A percentile compares a stretch with the other conserved stretches of the same genome.
phyloP scores from a whole-genome alignment of 352 stramenopile genomes.

The Phytophthora fragariaefolia region DNA sequence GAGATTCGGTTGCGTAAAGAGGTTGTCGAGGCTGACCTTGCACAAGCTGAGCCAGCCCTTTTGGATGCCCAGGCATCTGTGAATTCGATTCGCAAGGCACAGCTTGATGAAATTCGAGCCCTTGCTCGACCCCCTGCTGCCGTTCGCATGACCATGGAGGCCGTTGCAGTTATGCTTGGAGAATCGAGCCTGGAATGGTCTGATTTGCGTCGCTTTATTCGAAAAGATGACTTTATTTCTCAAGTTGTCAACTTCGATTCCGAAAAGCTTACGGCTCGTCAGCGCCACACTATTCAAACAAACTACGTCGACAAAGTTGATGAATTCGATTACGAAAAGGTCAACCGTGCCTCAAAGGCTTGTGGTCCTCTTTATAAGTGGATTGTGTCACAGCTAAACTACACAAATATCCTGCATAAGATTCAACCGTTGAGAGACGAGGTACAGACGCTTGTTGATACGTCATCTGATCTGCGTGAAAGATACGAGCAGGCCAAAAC shows the following conservation, averaged over 20 bases:
- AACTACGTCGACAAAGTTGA: conserved; percentile 96
- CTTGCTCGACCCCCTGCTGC: conserved; percentile 95
- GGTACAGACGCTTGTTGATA: conserved; percentile 97
- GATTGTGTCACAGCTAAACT: conserved; percentile 98
- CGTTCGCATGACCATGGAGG: conserved; percentile 97
- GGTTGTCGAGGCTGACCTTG: conserved; percentile 96
- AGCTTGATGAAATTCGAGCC: conserved; percentile 99
- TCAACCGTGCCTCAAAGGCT: conserved; percentile 94
- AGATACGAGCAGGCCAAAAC: conserved; percentile 93
- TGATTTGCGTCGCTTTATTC: conserved; percentile 98
- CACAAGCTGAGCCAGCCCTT: conserved; percentile 97
- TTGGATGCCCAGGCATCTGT: conserved; percentile 96
- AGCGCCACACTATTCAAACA: conserved; percentile 95
- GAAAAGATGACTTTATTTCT: conserved; percentile 98
- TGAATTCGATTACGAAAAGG: conserved; percentile 92
- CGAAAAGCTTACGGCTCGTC: conserved; percentile 94
- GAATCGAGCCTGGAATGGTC: conserved; percentile 97
- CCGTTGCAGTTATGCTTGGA: conserved; percentile 98
- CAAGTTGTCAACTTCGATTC: conserved; percentile 99
- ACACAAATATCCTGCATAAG: conserved; percentile 97
- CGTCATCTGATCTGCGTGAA: conserved; percentile 91
- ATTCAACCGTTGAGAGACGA: conserved; percentile 99
- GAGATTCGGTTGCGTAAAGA: conserved; percentile 96
- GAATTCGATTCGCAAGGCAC: conserved; percentile 98
- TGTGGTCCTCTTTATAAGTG: conserved; percentile 99